Evolutionary conservation across 495 filamentous ascomycete genomes (phyloP).

Genomic region (Penicillium mononematosum): DNA sequence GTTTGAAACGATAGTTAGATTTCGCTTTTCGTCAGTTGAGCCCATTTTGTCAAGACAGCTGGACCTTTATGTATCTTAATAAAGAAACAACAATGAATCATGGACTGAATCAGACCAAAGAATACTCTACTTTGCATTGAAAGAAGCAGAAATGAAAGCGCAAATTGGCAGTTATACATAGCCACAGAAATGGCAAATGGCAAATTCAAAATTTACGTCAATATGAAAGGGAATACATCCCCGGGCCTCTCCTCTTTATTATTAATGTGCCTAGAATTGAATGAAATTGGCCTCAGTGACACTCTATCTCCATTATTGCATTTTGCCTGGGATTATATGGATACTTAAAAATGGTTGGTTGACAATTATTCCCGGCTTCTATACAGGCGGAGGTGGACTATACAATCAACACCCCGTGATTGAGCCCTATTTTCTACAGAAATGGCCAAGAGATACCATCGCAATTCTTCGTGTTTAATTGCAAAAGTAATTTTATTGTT

Average conservation of each 20-base stretch:
- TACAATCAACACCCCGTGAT: neutral
- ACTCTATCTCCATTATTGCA: neutral
- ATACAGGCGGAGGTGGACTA: neutral
- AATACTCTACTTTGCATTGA: neutral
- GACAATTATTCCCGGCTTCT: neutral
- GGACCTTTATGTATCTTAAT: neutral
- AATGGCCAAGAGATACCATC: neutral
- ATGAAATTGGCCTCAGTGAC: neutral
- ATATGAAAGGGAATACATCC: conserved; percentile 10
- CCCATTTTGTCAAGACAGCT: conserved; percentile 7
- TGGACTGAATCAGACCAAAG: neutral
- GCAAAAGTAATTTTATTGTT: neutral
- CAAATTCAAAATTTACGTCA: conserved; percentile 23
- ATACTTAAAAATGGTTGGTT: neutral
- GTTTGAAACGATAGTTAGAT: conserved; percentile 81
- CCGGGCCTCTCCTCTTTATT: neutral
- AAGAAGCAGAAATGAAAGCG: neutral
- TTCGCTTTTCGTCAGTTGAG: conserved; percentile 22
- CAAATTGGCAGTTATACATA: conserved; percentile 10
- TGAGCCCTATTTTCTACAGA: neutral
- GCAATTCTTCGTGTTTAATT: neutral
- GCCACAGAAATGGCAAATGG: conserved; percentile 22
- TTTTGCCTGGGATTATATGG: neutral
- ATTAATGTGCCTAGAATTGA: neutral
- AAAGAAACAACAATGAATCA: neutral